These are phyloP conservation scores for Petunia hybrid DNA, from an alignment of 305 asterid genomes.

Conservation along the genomic window DNA sequence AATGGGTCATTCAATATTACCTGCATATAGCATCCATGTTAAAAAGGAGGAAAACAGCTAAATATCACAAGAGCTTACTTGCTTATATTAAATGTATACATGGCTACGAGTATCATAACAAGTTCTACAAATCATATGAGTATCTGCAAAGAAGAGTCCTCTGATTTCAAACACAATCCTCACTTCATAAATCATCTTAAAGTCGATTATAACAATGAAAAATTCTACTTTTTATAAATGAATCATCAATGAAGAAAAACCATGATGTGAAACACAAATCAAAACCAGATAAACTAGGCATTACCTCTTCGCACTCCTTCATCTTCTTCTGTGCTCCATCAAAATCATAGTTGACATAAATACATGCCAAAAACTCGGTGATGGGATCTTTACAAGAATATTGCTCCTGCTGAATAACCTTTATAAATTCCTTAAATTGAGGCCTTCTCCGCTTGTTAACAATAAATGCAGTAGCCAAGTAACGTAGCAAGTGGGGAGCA, in stretches of 20 bases:
- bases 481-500: slow-evolving; percentile 98
- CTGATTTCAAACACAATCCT: neutral
- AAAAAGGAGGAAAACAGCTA: slow-evolving; percentile 16
- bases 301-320: slow-evolving; percentile 99
- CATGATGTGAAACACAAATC: neutral
- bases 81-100: neutral
- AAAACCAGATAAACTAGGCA: neutral
- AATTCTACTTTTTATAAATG: neutral
- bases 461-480: slow-evolving; percentile 93
- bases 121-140: neutral
- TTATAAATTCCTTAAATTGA: slow-evolving; percentile 89
- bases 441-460: slow-evolving; percentile 97
- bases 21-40: slow-evolving; percentile 46
- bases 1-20: slow-evolving; percentile 92
- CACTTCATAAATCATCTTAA: slow-evolving; percentile 11
- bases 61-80: neutral
- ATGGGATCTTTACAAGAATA: slow-evolving; percentile 88
- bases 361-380: slow-evolving; percentile 88
- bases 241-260: neutral
- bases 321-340: slow-evolving; percentile 96
- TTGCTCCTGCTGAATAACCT: slow-evolving; percentile 97
- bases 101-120: neutral
- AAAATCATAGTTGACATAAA: slow-evolving; percentile 91
- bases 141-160: slow-evolving; percentile 3
- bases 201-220: neutral